A percentile compares a stretch with the other conserved stretches of the same genome.
Evolutionary conservation across 306 rosid species (phyloP).

Genomic region (peach (Prunus persica)): Prunus_persica_NCBIv2 NC_034009.1:32355001-32355500

Average conservation of each 20-base stretch:
- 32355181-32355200: neutral
- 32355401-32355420: neutral
- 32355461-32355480: conserved; percentile 13
- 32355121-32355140: neutral
- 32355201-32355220: conserved; percentile 14
- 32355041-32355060: neutral
- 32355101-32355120: neutral
- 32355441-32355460: conserved; percentile 15
- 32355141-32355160: neutral
- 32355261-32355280: conserved; percentile 27
- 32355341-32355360: conserved; percentile 15
- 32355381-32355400: conserved; percentile 11
- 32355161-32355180: neutral
- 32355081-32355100: neutral
- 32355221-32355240: conserved; percentile 16
- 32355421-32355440: neutral
- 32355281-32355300: conserved; percentile 35
- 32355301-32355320: conserved; percentile 97
- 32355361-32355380: conserved; percentile 12
- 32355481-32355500: neutral
- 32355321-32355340: conserved; percentile 62
- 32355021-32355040: neutral
- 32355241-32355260: conserved; percentile 41
- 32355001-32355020: neutral
- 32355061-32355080: neutral